Percentiles rank a stretch among this genome's conserved stretches.
phyloP scores from a whole-genome alignment of 345 rosid species.

The Moringa oleifera region DNA sequence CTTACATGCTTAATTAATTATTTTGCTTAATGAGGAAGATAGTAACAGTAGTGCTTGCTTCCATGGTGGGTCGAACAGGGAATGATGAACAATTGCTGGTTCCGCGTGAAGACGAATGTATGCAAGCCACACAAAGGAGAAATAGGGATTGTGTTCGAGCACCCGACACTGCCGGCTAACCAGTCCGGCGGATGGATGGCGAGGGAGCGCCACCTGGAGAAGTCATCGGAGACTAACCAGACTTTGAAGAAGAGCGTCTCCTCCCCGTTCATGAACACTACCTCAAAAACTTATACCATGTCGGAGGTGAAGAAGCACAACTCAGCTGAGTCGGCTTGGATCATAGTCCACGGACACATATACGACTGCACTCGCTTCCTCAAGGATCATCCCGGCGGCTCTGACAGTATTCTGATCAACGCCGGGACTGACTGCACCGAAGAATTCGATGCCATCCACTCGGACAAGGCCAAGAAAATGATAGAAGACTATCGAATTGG shows the following conservation, averaged over 20 bases:
- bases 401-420: slow-evolving; percentile 78
- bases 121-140: slow-evolving; percentile 84
- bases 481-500: slow-evolving; percentile 77
- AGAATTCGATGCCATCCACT: slow-evolving; percentile 93
- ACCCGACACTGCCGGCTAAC: slow-evolving; percentile 88
- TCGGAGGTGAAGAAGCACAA: slow-evolving; percentile 69
- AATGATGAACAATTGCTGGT: slow-evolving; percentile 99
- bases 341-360: slow-evolving; percentile 85
- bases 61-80: no score
- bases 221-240: slow-evolving; percentile 35
- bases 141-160: slow-evolving; percentile 88
- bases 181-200: slow-evolving; percentile 99
- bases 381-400: slow-evolving; percentile 88
- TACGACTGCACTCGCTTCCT: slow-evolving; percentile 90
- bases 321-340: slow-evolving; percentile 80
- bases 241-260: slow-evolving; percentile 77
- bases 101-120: slow-evolving; percentile 69
- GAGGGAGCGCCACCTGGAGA: slow-evolving; percentile 65
- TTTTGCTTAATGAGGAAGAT: no score
- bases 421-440: slow-evolving; percentile 93
- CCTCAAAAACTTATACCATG: slow-evolving; percentile 52
- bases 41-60: no score
- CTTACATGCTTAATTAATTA: no score
- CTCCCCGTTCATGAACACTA: slow-evolving; percentile 85
- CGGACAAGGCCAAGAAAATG: slow-evolving; percentile 80